phyloP scores from a whole-genome alignment of 140 eudicot species.

The Ambrosia hybrid region DNA sequence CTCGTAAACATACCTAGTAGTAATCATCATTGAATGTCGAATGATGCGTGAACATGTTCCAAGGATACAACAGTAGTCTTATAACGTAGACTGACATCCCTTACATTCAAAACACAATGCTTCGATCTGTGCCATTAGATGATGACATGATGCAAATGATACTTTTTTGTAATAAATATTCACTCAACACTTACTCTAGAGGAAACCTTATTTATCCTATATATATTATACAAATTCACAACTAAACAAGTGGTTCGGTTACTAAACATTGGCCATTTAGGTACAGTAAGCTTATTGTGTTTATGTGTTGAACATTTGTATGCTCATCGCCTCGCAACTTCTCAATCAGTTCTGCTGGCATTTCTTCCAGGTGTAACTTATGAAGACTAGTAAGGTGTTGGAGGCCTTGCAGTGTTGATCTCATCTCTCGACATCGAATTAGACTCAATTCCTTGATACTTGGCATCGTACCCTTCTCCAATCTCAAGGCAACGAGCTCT shows the following conservation, averaged over 20 bases:
- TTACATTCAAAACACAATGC: too few species aligned
- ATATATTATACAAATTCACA: not conserved
- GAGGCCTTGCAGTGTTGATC: slow-evolving; percentile 45
- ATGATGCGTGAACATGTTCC: too few species aligned
- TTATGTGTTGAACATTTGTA: slow-evolving; percentile 38
- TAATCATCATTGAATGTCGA: too few species aligned
- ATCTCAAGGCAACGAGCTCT: slow-evolving; percentile 26
- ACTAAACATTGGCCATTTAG: slow-evolving; percentile 23
- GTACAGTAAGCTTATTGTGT: slow-evolving; percentile 33
- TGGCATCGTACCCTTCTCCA: slow-evolving; percentile 51
- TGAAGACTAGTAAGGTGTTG: slow-evolving; percentile 50
- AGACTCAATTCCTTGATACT: slow-evolving; percentile 44
- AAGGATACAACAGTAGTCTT: too few species aligned
- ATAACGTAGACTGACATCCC: too few species aligned
- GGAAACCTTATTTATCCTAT: too few species aligned
- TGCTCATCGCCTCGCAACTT: slow-evolving; percentile 34
- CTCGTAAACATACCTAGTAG: too few species aligned
- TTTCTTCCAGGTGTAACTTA: slow-evolving; percentile 52
- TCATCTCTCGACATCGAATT: slow-evolving; percentile 43
- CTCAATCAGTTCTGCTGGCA: slow-evolving; percentile 46
- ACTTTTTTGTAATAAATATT: too few species aligned
- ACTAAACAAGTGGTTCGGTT: slow-evolving; percentile 28
- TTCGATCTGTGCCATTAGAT: too few species aligned
- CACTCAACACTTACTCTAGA: too few species aligned
- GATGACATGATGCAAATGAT: too few species aligned